Evolutionary conservation across 176 grass and related monocot genomes (phyloP).

Genomic region (Saccharum officinarum): DNA sequence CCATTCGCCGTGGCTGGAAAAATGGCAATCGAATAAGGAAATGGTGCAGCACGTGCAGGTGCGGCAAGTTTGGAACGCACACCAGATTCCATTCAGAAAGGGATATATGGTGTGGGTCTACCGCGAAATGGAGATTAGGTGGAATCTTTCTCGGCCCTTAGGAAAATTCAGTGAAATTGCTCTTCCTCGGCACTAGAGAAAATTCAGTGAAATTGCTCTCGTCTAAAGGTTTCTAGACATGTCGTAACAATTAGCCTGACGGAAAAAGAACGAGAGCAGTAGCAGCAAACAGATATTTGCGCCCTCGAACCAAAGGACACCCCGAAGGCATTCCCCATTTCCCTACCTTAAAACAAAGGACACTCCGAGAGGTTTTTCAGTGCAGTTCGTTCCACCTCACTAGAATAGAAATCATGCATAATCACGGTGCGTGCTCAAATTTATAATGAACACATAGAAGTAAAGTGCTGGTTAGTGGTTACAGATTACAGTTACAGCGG

Average conservation of each 20-base stretch:
- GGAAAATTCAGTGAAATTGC: neutral
- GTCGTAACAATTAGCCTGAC: neutral
- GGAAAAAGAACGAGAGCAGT: neutral
- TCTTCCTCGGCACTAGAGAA: neutral
- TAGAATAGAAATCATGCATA: neutral
- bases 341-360: neutral
- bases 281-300: neutral
- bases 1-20: slow-evolving; percentile 24
- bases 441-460: too few species aligned
- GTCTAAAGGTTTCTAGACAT: slow-evolving; percentile 4
- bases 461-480: too few species aligned
- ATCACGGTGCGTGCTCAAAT: neutral
- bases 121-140: neutral
- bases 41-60: neutral
- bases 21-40: neutral
- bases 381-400: neutral
- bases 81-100: neutral
- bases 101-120: neutral
- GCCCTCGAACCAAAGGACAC: neutral
- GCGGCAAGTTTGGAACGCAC: neutral
- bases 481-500: neutral
- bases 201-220: neutral
- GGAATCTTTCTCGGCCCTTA: neutral
- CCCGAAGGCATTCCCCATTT: neutral
- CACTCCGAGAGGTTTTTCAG: neutral